Evolutionary conservation across 805 yeast species (phyloP).

Genomic region (Pichia nakasei): DNA sequence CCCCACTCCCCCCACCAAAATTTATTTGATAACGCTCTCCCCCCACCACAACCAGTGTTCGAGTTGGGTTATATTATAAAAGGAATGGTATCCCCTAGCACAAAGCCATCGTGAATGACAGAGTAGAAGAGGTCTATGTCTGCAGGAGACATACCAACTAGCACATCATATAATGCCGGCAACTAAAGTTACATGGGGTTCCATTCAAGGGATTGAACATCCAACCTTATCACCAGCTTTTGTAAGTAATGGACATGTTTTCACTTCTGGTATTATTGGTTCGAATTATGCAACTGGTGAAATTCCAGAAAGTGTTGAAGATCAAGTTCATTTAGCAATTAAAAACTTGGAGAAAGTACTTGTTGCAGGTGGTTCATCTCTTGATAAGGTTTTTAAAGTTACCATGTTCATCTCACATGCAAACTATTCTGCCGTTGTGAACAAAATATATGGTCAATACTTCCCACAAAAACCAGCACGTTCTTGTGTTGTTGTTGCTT

Average conservation of each 20-base stretch:
- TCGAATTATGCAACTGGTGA: conserved; percentile 23
- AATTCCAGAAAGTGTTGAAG: conserved; percentile 32
- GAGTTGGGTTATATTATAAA: too few relatives aligned
- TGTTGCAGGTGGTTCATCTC: conserved; percentile 34
- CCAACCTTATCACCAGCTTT: conserved; percentile 7
- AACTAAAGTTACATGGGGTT: conserved; percentile 4
- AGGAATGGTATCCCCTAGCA: too few relatives aligned
- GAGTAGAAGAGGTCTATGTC: too few relatives aligned
- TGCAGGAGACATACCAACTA: too few relatives aligned
- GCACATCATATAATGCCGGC: neutral
- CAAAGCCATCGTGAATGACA: too few relatives aligned
- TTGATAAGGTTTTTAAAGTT: conserved; percentile 40
- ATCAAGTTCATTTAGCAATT: conserved; percentile 38
- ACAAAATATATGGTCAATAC: conserved; percentile 35
- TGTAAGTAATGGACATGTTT: conserved; percentile 13
- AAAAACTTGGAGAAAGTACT: conserved; percentile 33
- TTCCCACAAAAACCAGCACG: conserved; percentile 44
- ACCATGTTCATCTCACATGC: conserved; percentile 37
- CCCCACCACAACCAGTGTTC: neutral
- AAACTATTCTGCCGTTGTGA: conserved; percentile 33
- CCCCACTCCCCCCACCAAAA: neutral
- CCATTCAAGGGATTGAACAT: conserved; percentile 2
- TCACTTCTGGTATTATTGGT: conserved; percentile 20
- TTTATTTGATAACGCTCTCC: neutral
- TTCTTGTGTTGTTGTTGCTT: conserved; percentile 41